Conservation (phyloP, 2,329 filamentous ascomycete species). For the Zasmidium cellare region DNA sequence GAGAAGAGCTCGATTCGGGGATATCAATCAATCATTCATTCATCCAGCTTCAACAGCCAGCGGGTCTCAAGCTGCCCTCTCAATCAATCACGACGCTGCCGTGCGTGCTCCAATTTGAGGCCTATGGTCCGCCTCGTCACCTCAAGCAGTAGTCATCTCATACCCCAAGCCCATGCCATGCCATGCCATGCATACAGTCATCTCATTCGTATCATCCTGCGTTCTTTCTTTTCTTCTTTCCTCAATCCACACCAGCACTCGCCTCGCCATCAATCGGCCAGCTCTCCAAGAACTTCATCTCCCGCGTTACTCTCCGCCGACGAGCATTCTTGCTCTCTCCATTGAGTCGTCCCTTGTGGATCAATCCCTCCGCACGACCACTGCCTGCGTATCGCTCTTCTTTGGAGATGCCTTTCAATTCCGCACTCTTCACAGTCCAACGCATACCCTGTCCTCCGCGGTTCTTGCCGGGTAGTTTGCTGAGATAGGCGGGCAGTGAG, state of each 20-base stretch:
- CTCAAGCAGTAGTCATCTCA: too few relatives aligned
- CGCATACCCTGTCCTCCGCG: slow-evolving; percentile 12
- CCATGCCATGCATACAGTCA: too few relatives aligned
- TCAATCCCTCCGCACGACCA: slow-evolving; percentile 12
- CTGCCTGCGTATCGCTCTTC: not conserved
- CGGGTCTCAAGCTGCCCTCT: too few relatives aligned
- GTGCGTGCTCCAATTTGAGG: too few relatives aligned
- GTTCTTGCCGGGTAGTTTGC: slow-evolving; percentile 5
- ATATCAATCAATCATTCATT: too few relatives aligned
- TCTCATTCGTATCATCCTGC: too few relatives aligned
- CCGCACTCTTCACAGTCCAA: slow-evolving; percentile 4
- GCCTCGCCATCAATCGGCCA: slow-evolving; percentile 3
- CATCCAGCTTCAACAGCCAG: too few relatives aligned
- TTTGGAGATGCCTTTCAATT: not conserved
- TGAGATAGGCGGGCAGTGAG: not conserved
- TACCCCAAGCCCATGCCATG: too few relatives aligned
- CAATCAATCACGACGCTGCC: too few relatives aligned
- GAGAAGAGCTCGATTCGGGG: too few relatives aligned
- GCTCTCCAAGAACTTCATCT: slow-evolving; percentile 10
- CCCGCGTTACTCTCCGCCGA: slow-evolving; percentile 9
- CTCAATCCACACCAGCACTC: not conserved
- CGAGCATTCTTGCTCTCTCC: slow-evolving; percentile 15
- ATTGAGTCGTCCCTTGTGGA: slow-evolving; percentile 9
- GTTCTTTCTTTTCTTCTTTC: too few relatives aligned
- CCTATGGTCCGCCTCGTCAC: too few relatives aligned